These are phyloP conservation scores for Acorus gramineus DNA, from an alignment of 106 monocot species.

Conservation along the genomic window DNA sequence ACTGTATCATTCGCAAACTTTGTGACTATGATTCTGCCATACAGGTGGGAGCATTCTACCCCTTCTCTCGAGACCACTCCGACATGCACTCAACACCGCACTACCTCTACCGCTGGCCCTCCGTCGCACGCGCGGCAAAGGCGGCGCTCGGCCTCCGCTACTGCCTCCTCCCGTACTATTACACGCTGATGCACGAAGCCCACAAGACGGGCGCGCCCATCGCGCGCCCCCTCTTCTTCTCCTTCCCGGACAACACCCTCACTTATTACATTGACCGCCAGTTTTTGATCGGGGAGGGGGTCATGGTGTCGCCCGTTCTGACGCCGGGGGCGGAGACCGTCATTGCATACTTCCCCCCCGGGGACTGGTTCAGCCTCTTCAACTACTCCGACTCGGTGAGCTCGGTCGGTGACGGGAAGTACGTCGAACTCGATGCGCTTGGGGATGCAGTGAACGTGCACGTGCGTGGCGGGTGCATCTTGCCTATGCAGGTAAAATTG, in stretches of 20 bases:
- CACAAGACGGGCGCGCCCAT: slow-evolving; percentile 58
- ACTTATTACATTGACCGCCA: slow-evolving; percentile 39
- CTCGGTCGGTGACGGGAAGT: slow-evolving; percentile 8
- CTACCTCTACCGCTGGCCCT: slow-evolving; percentile 66
- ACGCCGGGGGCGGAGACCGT: slow-evolving; percentile 20
- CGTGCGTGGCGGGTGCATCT: slow-evolving; percentile 23
- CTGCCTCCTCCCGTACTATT: slow-evolving; percentile 61
- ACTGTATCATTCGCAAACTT: too few species aligned
- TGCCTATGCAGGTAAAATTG: slow-evolving; percentile 8
- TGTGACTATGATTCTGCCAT: neutral
- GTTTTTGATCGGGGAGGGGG: slow-evolving; percentile 40
- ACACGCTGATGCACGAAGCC: slow-evolving; percentile 74
- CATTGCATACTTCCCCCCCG: slow-evolving; percentile 45
- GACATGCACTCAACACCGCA: slow-evolving; percentile 16
- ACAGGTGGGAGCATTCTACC: slow-evolving; percentile 79
- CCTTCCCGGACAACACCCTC: slow-evolving; percentile 43
- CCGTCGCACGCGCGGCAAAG: slow-evolving; percentile 38
- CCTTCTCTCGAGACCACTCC: slow-evolving; percentile 67
- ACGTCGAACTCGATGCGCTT: slow-evolving; percentile 34
- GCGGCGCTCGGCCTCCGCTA: slow-evolving; percentile 68
- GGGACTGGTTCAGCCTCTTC: slow-evolving; percentile 54
- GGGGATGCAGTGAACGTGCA: slow-evolving; percentile 45
- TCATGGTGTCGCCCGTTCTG: slow-evolving; percentile 53
- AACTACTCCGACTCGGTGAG: slow-evolving; percentile 14
- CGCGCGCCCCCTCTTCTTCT: slow-evolving; percentile 78